Evolutionary conservation across 2,329 filamentous ascomycete genomes (phyloP).

Genomic region (Trichoderma gracile): DNA sequence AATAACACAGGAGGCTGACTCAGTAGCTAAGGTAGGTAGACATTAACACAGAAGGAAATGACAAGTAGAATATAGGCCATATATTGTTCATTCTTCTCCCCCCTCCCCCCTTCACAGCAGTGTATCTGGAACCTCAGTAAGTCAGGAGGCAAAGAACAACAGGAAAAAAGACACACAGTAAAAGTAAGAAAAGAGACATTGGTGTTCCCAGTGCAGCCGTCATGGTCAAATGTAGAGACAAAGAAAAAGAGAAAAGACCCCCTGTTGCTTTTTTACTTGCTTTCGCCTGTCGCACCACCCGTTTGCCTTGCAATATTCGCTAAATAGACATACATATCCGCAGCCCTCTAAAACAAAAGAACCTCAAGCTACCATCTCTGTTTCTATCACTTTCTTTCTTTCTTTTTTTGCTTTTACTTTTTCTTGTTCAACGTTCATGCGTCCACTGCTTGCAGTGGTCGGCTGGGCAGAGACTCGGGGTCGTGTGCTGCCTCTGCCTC

Average conservation of each 20-base stretch:
- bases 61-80: background rate
- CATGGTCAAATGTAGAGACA: background rate
- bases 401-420: background rate
- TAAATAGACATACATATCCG: constrained; percentile 35
- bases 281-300: constrained; percentile 15
- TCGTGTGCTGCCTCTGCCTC: constrained; percentile 35
- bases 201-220: constrained; percentile 8
- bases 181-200: background rate
- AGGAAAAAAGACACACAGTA: background rate
- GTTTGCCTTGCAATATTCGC: constrained; percentile 27
- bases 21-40: no score
- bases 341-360: constrained; percentile 22
- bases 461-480: constrained; percentile 35
- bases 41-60: background rate
- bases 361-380: constrained; percentile 25
- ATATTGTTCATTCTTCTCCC: no score
- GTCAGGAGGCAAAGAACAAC: background rate
- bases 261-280: background rate
- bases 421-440: constrained; percentile 33
- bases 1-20: background rate
- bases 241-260: background rate
- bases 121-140: no score
- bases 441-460: constrained; percentile 38
- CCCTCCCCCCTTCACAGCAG: background rate
- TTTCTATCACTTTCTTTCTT: constrained; percentile 5